Percentiles rank a stretch among this genome's conserved stretches.
Conservation (phyloP, 2,329 filamentous ascomycete species). For the Claviceps quebecensis region DNA sequence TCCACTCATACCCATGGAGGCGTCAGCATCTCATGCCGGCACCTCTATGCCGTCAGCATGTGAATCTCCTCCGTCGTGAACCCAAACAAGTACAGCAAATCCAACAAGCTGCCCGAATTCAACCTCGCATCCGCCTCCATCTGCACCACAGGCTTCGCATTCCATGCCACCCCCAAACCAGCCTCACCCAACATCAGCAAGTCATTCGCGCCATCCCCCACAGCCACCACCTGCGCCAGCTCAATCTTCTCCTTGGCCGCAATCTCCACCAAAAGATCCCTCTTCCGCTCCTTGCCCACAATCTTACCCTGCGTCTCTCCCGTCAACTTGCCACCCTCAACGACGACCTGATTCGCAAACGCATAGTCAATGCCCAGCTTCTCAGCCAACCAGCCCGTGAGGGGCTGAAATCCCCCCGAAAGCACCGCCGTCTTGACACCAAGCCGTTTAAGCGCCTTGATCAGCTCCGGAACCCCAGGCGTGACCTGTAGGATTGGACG, state of each 20-base stretch:
- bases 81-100: constrained; percentile 62
- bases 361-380: constrained; percentile 78
- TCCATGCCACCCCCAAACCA: constrained; percentile 68
- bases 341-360: constrained; percentile 69
- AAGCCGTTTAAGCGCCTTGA: constrained; percentile 58
- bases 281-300: constrained; percentile 63
- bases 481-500: constrained; percentile 67
- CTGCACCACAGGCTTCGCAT: constrained; percentile 73
- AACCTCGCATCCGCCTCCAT: constrained; percentile 59
- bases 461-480: constrained; percentile 60
- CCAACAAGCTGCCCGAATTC: constrained; percentile 56
- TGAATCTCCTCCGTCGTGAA: constrained; percentile 48
- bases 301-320: constrained; percentile 60
- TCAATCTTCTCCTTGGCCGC: constrained; percentile 52
- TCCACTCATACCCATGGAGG: too few relatives aligned
- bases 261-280: constrained; percentile 56
- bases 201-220: constrained; percentile 76
- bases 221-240: constrained; percentile 53
- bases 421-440: constrained; percentile 83
- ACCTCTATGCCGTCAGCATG: constrained; percentile 9
- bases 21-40: too few relatives aligned
- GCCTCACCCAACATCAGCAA: constrained; percentile 65
- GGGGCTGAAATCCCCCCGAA: constrained; percentile 80
- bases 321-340: constrained; percentile 48
- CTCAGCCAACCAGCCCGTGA: constrained; percentile 73